Evolutionary conservation across 148 eudicot species (phyloP).

Genomic region (Cornus controversa): DNA sequence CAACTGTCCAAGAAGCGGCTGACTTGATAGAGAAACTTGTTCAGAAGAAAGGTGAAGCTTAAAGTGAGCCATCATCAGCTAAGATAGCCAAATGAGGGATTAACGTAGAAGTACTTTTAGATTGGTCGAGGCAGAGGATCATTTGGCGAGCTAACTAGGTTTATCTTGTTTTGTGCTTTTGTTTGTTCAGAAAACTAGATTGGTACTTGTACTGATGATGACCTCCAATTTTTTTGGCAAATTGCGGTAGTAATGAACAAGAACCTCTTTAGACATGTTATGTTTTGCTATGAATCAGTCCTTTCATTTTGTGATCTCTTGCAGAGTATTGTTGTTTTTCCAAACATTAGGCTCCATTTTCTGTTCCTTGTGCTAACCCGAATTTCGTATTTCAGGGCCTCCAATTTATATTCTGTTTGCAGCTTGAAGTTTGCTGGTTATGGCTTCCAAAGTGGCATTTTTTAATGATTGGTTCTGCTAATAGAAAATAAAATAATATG

Average conservation of each 20-base stretch:
- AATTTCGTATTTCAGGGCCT: too few relatives aligned
- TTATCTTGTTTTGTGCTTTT: background rate
- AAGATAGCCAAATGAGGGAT: background rate
- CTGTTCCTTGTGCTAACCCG: too few relatives aligned
- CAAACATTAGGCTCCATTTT: too few relatives aligned
- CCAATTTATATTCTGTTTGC: too few relatives aligned
- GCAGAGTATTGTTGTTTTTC: too few relatives aligned
- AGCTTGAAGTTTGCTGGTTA: too few relatives aligned
- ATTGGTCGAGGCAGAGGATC: constrained; percentile 3
- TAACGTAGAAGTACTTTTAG: background rate
- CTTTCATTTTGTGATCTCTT: too few relatives aligned
- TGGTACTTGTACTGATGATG: background rate
- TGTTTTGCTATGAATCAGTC: too few relatives aligned
- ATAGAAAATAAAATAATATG: too few relatives aligned
- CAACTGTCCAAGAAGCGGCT: constrained; percentile 36
- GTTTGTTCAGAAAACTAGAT: background rate
- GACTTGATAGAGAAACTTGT: constrained; percentile 33
- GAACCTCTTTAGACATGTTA: background rate
- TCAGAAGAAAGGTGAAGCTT: constrained; percentile 18
- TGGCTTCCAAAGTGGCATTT: too few relatives aligned
- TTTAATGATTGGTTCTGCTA: too few relatives aligned
- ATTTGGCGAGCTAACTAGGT: constrained; percentile 3
- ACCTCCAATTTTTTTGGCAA: background rate
- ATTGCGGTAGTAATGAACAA: background rate
- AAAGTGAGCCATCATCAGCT: background rate